These are phyloP conservation scores for Cajanus cajan DNA, from an alignment of 306 rosid genomes.

Conservation along the genomic window DNA sequence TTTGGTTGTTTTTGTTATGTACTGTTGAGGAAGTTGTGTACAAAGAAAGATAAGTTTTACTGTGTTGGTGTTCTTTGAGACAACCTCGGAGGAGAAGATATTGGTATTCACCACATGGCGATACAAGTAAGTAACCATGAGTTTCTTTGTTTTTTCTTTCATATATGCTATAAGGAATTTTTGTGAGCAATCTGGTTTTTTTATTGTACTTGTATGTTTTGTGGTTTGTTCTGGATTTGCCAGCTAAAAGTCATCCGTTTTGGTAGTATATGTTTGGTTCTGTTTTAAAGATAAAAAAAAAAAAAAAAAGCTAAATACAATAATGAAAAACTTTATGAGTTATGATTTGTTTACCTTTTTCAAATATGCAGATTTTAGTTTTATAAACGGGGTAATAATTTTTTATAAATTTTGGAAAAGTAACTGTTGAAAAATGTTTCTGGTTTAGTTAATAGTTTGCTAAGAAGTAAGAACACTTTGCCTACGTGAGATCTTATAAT, in stretches of 20 bases:
- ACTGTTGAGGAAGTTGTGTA: neutral
- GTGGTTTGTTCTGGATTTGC: neutral
- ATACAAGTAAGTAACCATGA: conserved; percentile 44
- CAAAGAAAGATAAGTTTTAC: neutral
- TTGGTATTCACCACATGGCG: conserved; percentile 37
- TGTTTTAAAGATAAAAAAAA: neutral
- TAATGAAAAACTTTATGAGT: neutral
- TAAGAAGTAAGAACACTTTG: neutral
- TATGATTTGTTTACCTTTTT: conserved; percentile 27
- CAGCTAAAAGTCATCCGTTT: neutral
- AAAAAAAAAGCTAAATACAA: neutral
- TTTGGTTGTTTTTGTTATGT: neutral
- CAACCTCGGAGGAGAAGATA: neutral
- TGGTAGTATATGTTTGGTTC: conserved; percentile 10
- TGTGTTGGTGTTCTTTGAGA: neutral
- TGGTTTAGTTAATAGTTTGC: neutral
- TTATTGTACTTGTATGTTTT: conserved; percentile 8
- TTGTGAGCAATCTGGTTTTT: neutral
- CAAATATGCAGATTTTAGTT: neutral
- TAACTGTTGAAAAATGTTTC: conserved; percentile 3
- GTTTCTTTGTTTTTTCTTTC: neutral
- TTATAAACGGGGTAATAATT: neutral
- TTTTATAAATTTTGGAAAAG: neutral
- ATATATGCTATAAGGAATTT: neutral
- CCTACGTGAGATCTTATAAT: neutral